Base-by-base conservation (phyloP, 345 rosid genomes). In the Conringia planisiliqua region DNA sequence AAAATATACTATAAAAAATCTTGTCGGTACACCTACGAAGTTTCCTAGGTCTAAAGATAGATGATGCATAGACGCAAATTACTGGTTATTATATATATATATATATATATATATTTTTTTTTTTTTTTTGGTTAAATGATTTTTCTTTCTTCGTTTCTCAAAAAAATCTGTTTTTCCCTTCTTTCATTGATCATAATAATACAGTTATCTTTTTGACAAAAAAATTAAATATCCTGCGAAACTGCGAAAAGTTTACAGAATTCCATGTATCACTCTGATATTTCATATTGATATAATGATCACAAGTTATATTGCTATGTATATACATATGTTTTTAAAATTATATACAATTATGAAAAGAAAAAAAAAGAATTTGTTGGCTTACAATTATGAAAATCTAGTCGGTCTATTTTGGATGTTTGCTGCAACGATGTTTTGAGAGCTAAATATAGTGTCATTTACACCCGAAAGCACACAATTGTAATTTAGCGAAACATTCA, bases 331-430 rank as follows among this genome's bases (percentile, higher is more conserved):
- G n/a, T n/a, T n/a, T n/a, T n/a, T n/a, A n/a, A n/a, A n/a, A n/a
- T n/a, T n/a, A n/a, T n/a, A n/a, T n/a, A n/a, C n/a, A n/a, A n/a
- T n/a, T n/a, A n/a, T n/a, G n/a, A n/a, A n/a, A n/a, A n/a, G n/a
- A n/a, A n/a, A n/a, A n/a, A n/a, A n/a, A n/a, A n/a, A n/a, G n/a
- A n/a, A n/a, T n/a, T n/a, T n/a, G n/a, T n/a, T n/a, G n/a, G n/a
- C n/a, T n/a, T 42, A 13, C 6, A 9, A 62, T 24, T n/a, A 40
- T 65, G 57, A 48, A 66, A 61, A 32, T 32, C 9, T 58, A 46
- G 47, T 33, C 58, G 67, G 48, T 71, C 26, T 46, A 22, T 26
- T 71, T 59, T 59, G 67, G 75, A 71, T 47, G 68, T 61, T 48
- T 60, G 27, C 48, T 27, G 66, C 16, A 62, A 22, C 69, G 9